Evolutionary conservation across 345 rosid genomes (phyloP), one percentile per base, ranked within the genome.

Genomic region (Bretschneidera sinensis): DNA sequence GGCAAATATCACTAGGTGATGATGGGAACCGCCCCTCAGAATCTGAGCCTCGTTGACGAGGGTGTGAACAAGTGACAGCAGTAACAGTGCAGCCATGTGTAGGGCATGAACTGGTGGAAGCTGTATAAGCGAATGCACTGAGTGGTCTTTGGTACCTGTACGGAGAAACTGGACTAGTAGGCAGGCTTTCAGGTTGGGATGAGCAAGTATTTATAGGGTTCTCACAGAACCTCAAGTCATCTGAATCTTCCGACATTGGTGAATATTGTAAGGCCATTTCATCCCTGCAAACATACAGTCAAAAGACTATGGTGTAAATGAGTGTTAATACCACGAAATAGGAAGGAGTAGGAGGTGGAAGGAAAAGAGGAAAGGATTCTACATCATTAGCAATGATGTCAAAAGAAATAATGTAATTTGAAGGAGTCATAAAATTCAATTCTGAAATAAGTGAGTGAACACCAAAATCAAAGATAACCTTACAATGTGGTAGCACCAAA

Each of bases 1-100:
- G 96, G 67, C 97, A 91, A 61, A 95, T 95, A 70, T 95, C 97
- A 55, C 97, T 95, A 23, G 98, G 98, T 19, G 99, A 91, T 24
- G 98, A 95, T 0, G 98, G 98, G 70, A 95, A 83, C 69, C 96
- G 79, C 39, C 97, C 89, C 67, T 91, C 98, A 0, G 99, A 85
- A 47, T 95, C 95, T 2, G 96, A 91, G 31, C 88, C 87, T 69
- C 91, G 75, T 55, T 79, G 92, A n/a, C 87, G 88, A 54, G 89
- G 59, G 69, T 72, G 95, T 49, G 92, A 72, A 57, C 66, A 60
- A 33, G 77, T 21, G 21, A 25, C 61, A 21, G 76, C 52, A 19
- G 71, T 31, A 18, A 70, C 55, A 25, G 66, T 51, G 66, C 60
- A 59, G 55, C 76, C 61, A 66, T 71, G 65, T 11, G 72, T 76